Evolutionary conservation across 495 filamentous ascomycete genomes (phyloP).

Genomic region (Penicillium egyptiacum): DNA sequence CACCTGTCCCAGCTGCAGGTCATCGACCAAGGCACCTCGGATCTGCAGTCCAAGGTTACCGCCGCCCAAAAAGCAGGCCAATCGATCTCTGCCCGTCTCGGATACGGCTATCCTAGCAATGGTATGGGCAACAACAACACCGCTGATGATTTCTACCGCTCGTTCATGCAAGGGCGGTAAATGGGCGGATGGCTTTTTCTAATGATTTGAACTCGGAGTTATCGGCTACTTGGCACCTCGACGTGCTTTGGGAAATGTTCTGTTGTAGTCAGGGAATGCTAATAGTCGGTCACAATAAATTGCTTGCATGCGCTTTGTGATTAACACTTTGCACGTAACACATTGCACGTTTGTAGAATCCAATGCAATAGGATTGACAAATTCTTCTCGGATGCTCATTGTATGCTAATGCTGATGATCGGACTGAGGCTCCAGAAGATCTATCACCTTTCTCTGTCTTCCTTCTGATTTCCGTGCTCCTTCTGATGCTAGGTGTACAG

Average conservation of each 20-base stretch:
- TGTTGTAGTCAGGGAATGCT: constrained; percentile 14
- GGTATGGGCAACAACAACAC: constrained; percentile 60
- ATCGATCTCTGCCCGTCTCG: constrained; percentile 65
- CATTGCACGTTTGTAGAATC: neutral
- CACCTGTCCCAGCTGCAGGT: constrained; percentile 86
- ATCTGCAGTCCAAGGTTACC: constrained; percentile 73
- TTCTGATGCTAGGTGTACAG: neutral
- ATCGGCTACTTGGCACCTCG: constrained; percentile 12
- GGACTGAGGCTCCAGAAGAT: neutral
- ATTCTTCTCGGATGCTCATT: neutral
- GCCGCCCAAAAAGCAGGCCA: constrained; percentile 75
- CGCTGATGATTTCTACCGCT: constrained; percentile 79
- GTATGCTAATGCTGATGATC: neutral
- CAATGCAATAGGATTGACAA: neutral
- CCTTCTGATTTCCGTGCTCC: neutral
- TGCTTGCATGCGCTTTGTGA: constrained; percentile 11
- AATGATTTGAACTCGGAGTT: constrained; percentile 24
- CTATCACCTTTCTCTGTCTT: neutral
- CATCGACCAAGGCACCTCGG: constrained; percentile 82
- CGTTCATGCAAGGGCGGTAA: constrained; percentile 66
- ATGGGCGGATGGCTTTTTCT: constrained; percentile 12
- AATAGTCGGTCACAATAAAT: constrained; percentile 14
- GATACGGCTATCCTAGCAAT: constrained; percentile 53
- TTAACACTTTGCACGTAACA: neutral
- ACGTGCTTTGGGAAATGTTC: constrained; percentile 20